Evolutionary conservation across 768 basidiomycete species (phyloP), one percentile per base, ranked within the genome.

Genomic region (Leccinellum luteum): DNA sequence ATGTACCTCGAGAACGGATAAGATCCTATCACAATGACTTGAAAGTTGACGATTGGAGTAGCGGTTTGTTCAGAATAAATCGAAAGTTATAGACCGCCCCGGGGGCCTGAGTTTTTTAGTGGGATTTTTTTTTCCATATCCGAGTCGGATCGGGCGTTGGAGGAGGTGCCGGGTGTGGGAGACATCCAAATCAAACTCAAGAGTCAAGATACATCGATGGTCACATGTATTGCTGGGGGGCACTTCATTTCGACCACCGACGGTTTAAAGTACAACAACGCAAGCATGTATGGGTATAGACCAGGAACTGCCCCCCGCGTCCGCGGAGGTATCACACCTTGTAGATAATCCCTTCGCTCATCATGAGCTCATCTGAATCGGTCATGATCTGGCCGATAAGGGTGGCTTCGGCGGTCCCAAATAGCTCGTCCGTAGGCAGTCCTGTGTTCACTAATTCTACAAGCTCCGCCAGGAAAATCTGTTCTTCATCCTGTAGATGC

Each of bases 301-400:
- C 41, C 23, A 8, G 23, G 43, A 54, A 25, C 12, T 19, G 14
- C 21, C n/a, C 50, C 51, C 32, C 17, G 52, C 52, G 13, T 32
- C 56, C 49, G 43, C 51, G 47, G 50, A 21, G 45, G 48, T 55
- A 55, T 74, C 76, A 92, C 56, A 93, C 84, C 72, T 86, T 92
- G 77, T 95, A 95, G 53, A 95, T 82, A 56, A 92, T 85, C 31
- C 87, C 90, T 31, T 90, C 92, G 61, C 87, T 89, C 65, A 93
- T 79, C 90, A 97, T 92, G 60, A 98, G 77, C 72, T 95, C 89
- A 54, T 75, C 73, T 15, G 66, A 63, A 65, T 87, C 86, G 27
- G 82, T 80, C 95, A 98, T 97, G 34, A 78, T 72, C 61, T 84
- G 78, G 57, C 88, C 86, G 23, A 86, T 85, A 54, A 79, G 77